Evolutionary conservation across 495 filamentous ascomycete genomes (phyloP).

Genomic region (Penicillium diatomitis): DNA sequence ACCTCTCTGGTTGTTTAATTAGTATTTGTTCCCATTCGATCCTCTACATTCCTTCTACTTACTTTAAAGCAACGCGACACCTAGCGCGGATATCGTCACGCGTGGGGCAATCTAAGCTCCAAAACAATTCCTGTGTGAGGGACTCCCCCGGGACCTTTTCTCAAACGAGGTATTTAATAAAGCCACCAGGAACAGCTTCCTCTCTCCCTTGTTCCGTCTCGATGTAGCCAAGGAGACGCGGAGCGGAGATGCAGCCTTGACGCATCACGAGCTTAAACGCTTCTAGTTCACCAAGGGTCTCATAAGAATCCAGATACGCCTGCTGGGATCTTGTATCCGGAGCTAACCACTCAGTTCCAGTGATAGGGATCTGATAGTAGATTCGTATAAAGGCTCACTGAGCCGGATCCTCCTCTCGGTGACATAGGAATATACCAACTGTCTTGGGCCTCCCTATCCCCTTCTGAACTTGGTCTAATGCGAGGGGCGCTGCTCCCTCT

Average conservation of each 20-base stretch:
- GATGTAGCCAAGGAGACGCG: conserved; percentile 8
- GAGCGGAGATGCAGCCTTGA: conserved; percentile 6
- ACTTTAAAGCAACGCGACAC: conserved; percentile 11
- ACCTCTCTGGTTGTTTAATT: conserved; percentile 8
- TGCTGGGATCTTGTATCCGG: conserved; percentile 6
- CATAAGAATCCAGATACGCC: neutral
- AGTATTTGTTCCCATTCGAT: neutral
- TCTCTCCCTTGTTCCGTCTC: conserved; percentile 7
- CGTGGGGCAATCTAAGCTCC: conserved; percentile 5
- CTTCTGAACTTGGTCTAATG: conserved; percentile 5
- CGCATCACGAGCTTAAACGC: conserved; percentile 2
- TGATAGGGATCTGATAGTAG: conserved; percentile 15
- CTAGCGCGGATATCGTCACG: conserved; percentile 9
- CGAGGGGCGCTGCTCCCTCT: conserved; percentile 4
- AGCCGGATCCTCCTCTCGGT: conserved; percentile 2
- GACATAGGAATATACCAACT: conserved; percentile 11
- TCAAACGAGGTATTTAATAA: conserved; percentile 10
- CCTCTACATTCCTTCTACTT: conserved; percentile 3
- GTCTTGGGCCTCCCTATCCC: conserved; percentile 5
- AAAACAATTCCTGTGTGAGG: conserved; percentile 13
- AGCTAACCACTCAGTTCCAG: conserved; percentile 11
- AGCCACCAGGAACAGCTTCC: conserved; percentile 11
- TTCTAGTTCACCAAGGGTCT: conserved; percentile 8
- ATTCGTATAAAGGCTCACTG: conserved; percentile 13
- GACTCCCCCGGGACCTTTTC: conserved; percentile 12